Percentiles rank a stretch among this genome's conserved stretches.
Conservation (phyloP, 805 yeast genomes). For the Zygotorulaspora florentina region DNA sequence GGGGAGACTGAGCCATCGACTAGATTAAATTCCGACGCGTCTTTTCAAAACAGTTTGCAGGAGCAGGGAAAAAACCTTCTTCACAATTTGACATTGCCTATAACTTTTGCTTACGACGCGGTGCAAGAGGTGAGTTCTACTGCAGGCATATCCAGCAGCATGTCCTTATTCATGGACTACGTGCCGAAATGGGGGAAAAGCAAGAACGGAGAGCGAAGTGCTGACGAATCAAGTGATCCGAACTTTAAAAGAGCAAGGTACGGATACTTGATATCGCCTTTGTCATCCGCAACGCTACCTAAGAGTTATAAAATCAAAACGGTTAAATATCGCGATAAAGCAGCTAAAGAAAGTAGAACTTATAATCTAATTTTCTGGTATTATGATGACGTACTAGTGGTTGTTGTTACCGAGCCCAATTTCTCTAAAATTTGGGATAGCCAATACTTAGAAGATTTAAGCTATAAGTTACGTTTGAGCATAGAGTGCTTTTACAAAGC, state of each 20-base stretch:
- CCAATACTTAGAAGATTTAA: slow-evolving; percentile 27
- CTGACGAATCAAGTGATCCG: background rate
- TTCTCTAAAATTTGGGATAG: slow-evolving; percentile 30
- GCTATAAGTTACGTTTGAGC: slow-evolving; percentile 21
- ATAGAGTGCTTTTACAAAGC: slow-evolving; percentile 22
- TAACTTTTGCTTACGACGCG: slow-evolving; percentile 34
- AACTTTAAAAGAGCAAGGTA: slow-evolving; percentile 13
- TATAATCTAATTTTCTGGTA: slow-evolving; percentile 32
- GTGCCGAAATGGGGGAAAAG: slow-evolving; percentile 23
- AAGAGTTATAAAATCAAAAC: slow-evolving; percentile 22
- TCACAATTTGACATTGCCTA: slow-evolving; percentile 32
- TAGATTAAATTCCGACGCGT: background rate
- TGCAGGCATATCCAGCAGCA: slow-evolving; percentile 32
- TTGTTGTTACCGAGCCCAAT: slow-evolving; percentile 23
- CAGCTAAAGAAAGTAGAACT: slow-evolving; percentile 6
- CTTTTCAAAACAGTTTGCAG: slow-evolving; percentile 2
- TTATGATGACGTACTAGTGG: slow-evolving; percentile 24
- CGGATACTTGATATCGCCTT: slow-evolving; percentile 33
- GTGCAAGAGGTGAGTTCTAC: slow-evolving; percentile 35
- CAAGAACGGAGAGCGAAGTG: background rate
- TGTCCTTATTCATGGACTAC: slow-evolving; percentile 28
- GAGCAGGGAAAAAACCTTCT: slow-evolving; percentile 19
- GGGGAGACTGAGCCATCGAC: background rate
- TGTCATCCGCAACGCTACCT: slow-evolving; percentile 23
- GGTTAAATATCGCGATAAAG: slow-evolving; percentile 19